Base-by-base conservation (phyloP, 306 rosid genomes). In the Vigna mungo region DNA sequence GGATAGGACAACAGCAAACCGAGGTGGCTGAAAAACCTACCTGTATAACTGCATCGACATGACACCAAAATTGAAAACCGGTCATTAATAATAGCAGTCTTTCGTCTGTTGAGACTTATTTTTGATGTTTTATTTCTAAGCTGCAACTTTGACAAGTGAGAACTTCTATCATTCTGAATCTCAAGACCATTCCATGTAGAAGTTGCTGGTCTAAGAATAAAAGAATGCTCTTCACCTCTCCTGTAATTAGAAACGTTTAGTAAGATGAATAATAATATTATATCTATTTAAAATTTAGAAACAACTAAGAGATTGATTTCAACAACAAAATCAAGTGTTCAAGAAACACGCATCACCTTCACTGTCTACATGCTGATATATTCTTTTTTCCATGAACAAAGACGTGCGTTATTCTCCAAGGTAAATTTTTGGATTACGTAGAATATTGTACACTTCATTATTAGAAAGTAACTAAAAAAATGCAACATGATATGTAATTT, bases 181-280 rank as follows among this genome's bases (percentile, higher is more conserved):
- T 89, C 85, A 56, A 86, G 70, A 78, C 62, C 89, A 85, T 89
- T 92, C 89, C 85, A 80, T 74, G 72, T 46, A 74, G 97, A 77
- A 76, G 85, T 85, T 74, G 86, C 88, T 68, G 95, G 96, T 84
- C 88, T 95, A 79, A 95, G 91, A 69, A 95, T 90, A 85, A 91
- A 95, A 80, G 98, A 95, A 82, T 95, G 99, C 74, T 92, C 96
- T 84, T 95, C 97, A 32, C 91, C 95, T 83, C 92, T 90, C 96
- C 97, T 95, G 96, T 80, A 85, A 82, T 46, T 16, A 79, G 62
- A 84, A 79, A 72, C 54, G 75, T 48, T 68, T 78, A 62, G 71
- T 82, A 58, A 83, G 78, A 68, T 74, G 63, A 80, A 51, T 20
- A 72, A 63, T 14, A 75, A 37, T 75, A 66, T 65, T 66, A 52